Base-by-base conservation (phyloP, 495 filamentous ascomycete species). In the Letharia columbiana region DNA sequence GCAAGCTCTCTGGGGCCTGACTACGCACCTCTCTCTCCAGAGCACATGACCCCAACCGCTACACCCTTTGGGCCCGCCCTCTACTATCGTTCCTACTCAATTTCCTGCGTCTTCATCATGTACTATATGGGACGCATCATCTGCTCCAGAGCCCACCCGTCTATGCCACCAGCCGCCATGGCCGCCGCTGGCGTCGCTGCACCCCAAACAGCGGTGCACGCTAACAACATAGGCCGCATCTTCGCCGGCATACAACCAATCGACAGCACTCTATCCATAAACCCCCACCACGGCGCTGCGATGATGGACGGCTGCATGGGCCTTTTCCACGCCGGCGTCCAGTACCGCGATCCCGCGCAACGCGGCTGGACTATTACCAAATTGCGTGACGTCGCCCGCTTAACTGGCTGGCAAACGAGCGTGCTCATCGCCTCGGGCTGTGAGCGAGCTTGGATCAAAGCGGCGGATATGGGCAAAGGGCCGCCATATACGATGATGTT, bases 161-260 rank as follows among this genome's bases (percentile, higher is more conserved):
- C 82, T 3, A 96, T 97, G 92, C 94, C 91, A 8, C 91, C 93
- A 1, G 83, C 91, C n/a, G 87, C 91, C 63, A 93, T 96, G 86
- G 80, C 89, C 50, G 90, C 92, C 9, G 89, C 89, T 1, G 86
- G 85, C 15, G 81, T 94, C 45, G 83, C 86, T 11, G 89, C 91
- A 0, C 75, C 77, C 5, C 81, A 86, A 60, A 96, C 94, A 5
- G 84, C 82, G 12, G 73, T 72, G 1, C 88, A 83, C 73, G 89
- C 91, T 4, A 84, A 87, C 68, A 83, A 85, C 65, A 86, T 97
- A 42, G 93, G 91, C 45, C 83, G 87, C 10, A 92, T 97, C 60
- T 82, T 85, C 10, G 91, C 91, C 0, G 94, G 91, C 2, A 80
- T 98, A 45, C 91, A 91, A 59, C 81, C 84, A 42, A 79, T 83